phyloP scores from a whole-genome alignment of 2,329 filamentous ascomycete species.

The Raffaelea albimanens region DNA sequence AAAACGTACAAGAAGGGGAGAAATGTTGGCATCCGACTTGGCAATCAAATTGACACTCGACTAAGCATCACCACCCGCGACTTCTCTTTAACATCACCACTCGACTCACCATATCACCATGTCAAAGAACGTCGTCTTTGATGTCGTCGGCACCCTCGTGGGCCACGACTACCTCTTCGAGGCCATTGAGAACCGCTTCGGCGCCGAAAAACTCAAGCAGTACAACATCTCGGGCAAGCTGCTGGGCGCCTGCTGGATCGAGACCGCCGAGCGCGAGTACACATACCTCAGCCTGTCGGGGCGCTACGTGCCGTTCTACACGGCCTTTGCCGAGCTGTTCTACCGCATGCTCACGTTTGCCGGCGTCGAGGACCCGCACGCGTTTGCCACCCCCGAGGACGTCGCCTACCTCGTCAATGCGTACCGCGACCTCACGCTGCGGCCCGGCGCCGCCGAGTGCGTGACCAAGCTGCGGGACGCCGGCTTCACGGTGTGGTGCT shows the following conservation, averaged over 20 bases:
- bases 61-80: no score
- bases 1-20: no score
- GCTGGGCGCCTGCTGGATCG: not conserved
- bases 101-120: no score
- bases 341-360: not conserved
- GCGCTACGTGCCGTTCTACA: constrained; percentile 12
- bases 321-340: not conserved
- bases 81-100: no score
- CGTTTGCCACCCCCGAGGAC: constrained; percentile 8
- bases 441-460: not conserved
- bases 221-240: not conserved
- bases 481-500: not conserved
- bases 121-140: constrained; percentile 31
- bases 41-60: no score
- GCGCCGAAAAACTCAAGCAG: constrained; percentile 17
- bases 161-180: not conserved
- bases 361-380: not conserved
- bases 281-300: not conserved
- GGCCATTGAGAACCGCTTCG: not conserved
- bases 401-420: not conserved
- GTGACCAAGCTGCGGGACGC: not conserved
- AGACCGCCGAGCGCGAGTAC: constrained; percentile 1
- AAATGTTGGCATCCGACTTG: no score
- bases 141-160: constrained; percentile 29
- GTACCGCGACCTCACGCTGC: not conserved